Evolutionary conservation across 2,329 filamentous ascomycete species (phyloP), one percentile per base, ranked within the genome.

Genomic region (Colletotrichum liriopes): DNA sequence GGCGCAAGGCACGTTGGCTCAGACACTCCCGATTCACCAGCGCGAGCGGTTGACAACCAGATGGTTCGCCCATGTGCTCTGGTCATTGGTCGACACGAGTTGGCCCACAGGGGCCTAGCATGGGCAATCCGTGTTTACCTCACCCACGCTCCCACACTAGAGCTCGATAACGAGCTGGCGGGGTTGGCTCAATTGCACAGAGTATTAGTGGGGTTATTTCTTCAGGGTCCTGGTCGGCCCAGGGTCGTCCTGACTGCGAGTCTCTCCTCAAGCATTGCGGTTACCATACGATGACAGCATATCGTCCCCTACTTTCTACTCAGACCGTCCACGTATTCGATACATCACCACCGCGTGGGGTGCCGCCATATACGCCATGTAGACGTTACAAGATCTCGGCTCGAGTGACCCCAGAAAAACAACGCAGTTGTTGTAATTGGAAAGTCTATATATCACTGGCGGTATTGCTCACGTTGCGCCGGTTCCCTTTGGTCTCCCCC

Each of bases 41-140:
- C 56, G 26, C 43, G 23, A 49, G 47, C 41, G 65, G 55, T 62
- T 61, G 64, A 51, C 47, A 59, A 37, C 74, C 68, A 73, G 49
- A 73, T 73, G 72, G 52, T 56, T 75, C 73, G 64, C 63, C 74
- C 82, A 85, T 84, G 83, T 85, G 83, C 79, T 77, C 77, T 78
- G 84, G 80, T 76, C 77, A 85, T 85, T 85, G 83, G 83, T 74
- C 80, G 77, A 79, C 77, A 76, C 76, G 67, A 52, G 37, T 45
- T 65, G 65, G 45, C 47, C 71, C 74, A 73, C 70, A 43, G 49
- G 47, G 62, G 23, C 14, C 39, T 60, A 39, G 67, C 59, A 71
- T 66, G 61, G 67, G 55, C 67, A 65, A 54, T 26, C 49, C 60
- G 55, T 65, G n/a, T 71, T 66, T 26, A 62, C 55, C 54, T 65